Evolutionary conservation across 495 filamentous ascomycete genomes (phyloP).

Genomic region (Penicillium paxilli): DNA sequence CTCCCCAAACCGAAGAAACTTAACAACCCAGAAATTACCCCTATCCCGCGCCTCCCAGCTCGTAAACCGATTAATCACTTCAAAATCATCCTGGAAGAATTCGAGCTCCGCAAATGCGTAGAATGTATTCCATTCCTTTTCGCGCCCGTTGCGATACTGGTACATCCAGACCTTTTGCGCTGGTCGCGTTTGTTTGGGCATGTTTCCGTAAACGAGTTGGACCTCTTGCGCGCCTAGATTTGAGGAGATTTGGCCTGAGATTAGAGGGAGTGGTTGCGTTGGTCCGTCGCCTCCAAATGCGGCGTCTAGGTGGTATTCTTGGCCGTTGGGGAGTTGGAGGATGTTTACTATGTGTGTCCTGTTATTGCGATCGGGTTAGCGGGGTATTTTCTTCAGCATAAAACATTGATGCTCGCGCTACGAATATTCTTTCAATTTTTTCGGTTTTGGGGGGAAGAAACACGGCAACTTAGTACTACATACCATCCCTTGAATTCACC

Average conservation of each 20-base stretch:
- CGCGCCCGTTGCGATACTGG: conserved; percentile 51
- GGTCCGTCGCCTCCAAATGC: conserved; percentile 68
- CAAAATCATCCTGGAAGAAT: conserved; percentile 62
- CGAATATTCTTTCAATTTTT: too few relatives aligned
- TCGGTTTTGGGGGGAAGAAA: too few relatives aligned
- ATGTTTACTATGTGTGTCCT: conserved; percentile 74
- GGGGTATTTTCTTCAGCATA: neutral
- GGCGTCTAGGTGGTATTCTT: conserved; percentile 65
- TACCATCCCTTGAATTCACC: conserved; percentile 46
- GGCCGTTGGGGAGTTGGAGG: conserved; percentile 48
- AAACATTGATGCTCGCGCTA: too few relatives aligned
- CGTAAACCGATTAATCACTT: conserved; percentile 62
- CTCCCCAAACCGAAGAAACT: conserved; percentile 51
- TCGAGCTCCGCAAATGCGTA: conserved; percentile 64
- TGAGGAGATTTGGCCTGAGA: conserved; percentile 31
- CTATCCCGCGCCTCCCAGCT: conserved; percentile 52
- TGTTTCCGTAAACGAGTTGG: conserved; percentile 45
- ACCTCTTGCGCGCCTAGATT: conserved; percentile 53
- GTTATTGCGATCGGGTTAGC: conserved; percentile 1
- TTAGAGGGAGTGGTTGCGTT: conserved; percentile 53
- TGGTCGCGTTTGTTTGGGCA: conserved; percentile 42
- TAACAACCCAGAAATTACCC: conserved; percentile 51
- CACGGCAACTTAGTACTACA: too few relatives aligned
- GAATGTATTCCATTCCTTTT: conserved; percentile 51
- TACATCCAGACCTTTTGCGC: conserved; percentile 61